Percentiles rank a stretch among this genome's conserved stretches.
These are phyloP conservation scores for Orbilia brochopaga DNA, from an alignment of 2,329 filamentous ascomycete genomes.

Conservation along the genomic window DNA sequence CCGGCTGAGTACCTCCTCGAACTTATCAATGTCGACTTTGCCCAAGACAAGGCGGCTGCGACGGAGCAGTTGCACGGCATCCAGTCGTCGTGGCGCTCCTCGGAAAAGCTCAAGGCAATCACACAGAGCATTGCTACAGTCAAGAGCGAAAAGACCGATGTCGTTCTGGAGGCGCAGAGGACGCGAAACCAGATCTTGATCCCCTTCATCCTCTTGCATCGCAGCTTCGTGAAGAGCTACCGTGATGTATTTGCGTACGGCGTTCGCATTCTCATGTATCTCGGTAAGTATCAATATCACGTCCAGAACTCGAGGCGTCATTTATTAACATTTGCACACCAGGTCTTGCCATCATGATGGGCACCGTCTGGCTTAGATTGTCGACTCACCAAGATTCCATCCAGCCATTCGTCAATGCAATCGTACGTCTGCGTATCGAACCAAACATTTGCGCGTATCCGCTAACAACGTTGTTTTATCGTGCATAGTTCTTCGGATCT, in stretches of 20 bases:
- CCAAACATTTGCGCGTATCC: not conserved
- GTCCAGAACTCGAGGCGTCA: too few relatives aligned
- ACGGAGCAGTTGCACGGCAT: constrained; percentile 59
- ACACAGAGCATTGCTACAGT: constrained; percentile 55
- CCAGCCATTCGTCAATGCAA: constrained; percentile 80
- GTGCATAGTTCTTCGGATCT: constrained; percentile 67
- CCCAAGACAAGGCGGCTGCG: constrained; percentile 29
- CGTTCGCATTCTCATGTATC: constrained; percentile 82
- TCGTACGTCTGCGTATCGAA: constrained; percentile 57
- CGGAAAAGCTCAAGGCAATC: constrained; percentile 55
- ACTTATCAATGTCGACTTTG: constrained; percentile 77
- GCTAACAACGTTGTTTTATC: constrained; percentile 3
- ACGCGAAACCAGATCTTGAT: constrained; percentile 63
- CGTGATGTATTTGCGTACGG: constrained; percentile 84
- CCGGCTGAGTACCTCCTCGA: constrained; percentile 82
- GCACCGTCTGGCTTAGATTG: constrained; percentile 82
- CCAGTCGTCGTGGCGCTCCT: constrained; percentile 56
- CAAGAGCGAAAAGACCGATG: constrained; percentile 55
- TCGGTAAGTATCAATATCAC: constrained; percentile 60
- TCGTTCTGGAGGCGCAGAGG: constrained; percentile 52
- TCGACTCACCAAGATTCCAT: constrained; percentile 73
- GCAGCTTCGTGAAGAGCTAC: constrained; percentile 81
- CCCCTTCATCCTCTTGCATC: constrained; percentile 71
- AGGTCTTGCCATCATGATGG: constrained; percentile 81
- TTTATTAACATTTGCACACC: constrained; percentile 5